phyloP scores from a whole-genome alignment of 345 rosid genomes.

The Salix purpurea region DNA sequence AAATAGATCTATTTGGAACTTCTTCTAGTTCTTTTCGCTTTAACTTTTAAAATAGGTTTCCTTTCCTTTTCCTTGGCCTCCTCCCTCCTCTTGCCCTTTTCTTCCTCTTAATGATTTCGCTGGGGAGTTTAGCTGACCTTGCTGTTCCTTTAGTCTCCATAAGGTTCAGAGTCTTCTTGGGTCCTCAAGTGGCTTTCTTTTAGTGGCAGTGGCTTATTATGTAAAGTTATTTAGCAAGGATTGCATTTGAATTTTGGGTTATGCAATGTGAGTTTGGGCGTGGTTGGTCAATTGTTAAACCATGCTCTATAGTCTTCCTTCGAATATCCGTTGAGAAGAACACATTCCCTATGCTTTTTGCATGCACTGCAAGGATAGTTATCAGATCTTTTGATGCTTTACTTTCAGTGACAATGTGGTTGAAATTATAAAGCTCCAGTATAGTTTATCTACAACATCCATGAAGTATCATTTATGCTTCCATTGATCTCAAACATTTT shows the following conservation, averaged over 20 bases:
- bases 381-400: background rate
- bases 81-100: background rate
- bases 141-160: background rate
- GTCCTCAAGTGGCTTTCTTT: background rate
- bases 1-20: background rate
- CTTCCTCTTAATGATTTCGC: background rate
- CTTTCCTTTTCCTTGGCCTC: background rate
- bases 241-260: background rate
- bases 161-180: background rate
- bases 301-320: background rate
- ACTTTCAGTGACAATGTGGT: background rate
- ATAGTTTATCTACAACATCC: background rate
- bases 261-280: background rate
- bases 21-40: background rate
- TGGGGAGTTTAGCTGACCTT: background rate
- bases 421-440: background rate
- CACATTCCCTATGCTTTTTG: background rate
- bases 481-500: background rate
- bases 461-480: background rate
- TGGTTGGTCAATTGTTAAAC: background rate
- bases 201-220: background rate
- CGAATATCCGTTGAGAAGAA: background rate
- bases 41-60: background rate
- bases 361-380: background rate
- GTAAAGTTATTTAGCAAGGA: background rate